phyloP scores from a whole-genome alignment of 2,329 filamentous ascomycete genomes.

The Chrysoporthe puriensis region DNA sequence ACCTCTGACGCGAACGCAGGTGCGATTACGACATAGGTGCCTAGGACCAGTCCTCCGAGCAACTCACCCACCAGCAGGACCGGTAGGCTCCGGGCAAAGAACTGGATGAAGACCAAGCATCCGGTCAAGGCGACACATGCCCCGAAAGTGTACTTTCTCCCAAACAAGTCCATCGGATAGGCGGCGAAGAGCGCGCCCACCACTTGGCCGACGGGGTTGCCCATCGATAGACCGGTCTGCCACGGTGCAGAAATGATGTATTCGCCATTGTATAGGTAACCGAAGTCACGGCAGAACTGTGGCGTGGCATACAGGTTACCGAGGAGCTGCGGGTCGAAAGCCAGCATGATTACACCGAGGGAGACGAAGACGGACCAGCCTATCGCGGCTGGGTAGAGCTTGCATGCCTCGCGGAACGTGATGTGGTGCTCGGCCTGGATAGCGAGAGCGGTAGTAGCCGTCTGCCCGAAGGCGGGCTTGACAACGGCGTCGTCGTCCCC shows the following conservation, averaged over 20 bases:
- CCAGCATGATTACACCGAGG: slow-evolving; percentile 63
- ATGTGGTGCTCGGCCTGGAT: slow-evolving; percentile 46
- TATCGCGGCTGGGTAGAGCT: slow-evolving; percentile 50
- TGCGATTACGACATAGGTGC: slow-evolving; percentile 62
- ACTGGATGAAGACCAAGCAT: slow-evolving; percentile 63
- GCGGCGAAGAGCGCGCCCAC: slow-evolving; percentile 55
- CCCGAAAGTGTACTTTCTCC: slow-evolving; percentile 50
- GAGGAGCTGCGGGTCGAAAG: slow-evolving; percentile 67
- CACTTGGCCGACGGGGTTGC: slow-evolving; percentile 60
- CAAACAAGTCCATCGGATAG: slow-evolving; percentile 51
- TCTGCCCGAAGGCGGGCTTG: slow-evolving; percentile 25
- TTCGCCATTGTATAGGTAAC: slow-evolving; percentile 51
- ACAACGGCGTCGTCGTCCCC: slow-evolving; percentile 16
- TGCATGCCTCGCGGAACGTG: slow-evolving; percentile 45
- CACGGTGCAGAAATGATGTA: slow-evolving; percentile 48
- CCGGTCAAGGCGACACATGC: slow-evolving; percentile 50
- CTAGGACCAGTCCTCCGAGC: slow-evolving; percentile 63
- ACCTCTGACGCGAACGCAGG: slow-evolving; percentile 66
- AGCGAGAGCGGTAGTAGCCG: slow-evolving; percentile 32
- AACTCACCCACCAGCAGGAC: slow-evolving; percentile 65
- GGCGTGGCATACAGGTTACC: slow-evolving; percentile 65
- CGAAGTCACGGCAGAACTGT: slow-evolving; percentile 61
- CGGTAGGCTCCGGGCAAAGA: slow-evolving; percentile 60
- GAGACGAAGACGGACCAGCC: slow-evolving; percentile 64
- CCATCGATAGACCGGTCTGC: slow-evolving; percentile 54